Evolutionary conservation across 2,329 filamentous ascomycete genomes (phyloP).

Genomic region (Fusarium annulatum): DNA sequence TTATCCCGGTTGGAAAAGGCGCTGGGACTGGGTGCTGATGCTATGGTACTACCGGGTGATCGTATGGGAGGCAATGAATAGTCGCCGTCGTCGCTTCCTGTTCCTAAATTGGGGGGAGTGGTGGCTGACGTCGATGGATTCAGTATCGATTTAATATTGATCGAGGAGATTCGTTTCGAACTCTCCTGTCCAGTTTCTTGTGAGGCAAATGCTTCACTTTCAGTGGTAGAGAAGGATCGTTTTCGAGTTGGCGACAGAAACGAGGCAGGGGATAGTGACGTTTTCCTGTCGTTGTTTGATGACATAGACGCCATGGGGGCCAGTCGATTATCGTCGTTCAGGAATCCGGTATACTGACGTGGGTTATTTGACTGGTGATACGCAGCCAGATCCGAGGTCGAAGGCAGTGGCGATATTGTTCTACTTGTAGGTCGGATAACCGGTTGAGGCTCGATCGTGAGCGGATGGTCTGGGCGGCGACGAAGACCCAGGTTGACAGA

Average conservation of each 20-base stretch:
- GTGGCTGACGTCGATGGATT: slow-evolving; percentile 63
- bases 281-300: slow-evolving; percentile 60
- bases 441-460: slow-evolving; percentile 61
- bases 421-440: slow-evolving; percentile 57
- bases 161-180: slow-evolving; percentile 75
- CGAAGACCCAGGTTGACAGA: slow-evolving; percentile 72
- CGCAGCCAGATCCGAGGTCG: slow-evolving; percentile 58
- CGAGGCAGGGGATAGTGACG: slow-evolving; percentile 69
- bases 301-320: slow-evolving; percentile 65
- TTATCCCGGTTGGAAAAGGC: slow-evolving; percentile 51
- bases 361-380: slow-evolving; percentile 61
- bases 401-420: slow-evolving; percentile 57
- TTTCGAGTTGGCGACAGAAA: slow-evolving; percentile 71
- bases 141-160: slow-evolving; percentile 81
- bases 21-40: slow-evolving; percentile 56
- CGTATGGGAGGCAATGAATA: slow-evolving; percentile 57
- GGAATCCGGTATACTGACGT: slow-evolving; percentile 53
- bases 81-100: slow-evolving; percentile 53
- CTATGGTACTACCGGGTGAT: slow-evolving; percentile 55
- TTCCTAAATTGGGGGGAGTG: slow-evolving; percentile 33
- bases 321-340: slow-evolving; percentile 68
- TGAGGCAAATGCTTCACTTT: slow-evolving; percentile 59
- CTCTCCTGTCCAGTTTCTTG: slow-evolving; percentile 58
- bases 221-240: slow-evolving; percentile 72
- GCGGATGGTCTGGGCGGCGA: slow-evolving; percentile 58